Conservation (phyloP, 352 stramenopile genomes). For the Elongisporangium undulatum region DNA sequence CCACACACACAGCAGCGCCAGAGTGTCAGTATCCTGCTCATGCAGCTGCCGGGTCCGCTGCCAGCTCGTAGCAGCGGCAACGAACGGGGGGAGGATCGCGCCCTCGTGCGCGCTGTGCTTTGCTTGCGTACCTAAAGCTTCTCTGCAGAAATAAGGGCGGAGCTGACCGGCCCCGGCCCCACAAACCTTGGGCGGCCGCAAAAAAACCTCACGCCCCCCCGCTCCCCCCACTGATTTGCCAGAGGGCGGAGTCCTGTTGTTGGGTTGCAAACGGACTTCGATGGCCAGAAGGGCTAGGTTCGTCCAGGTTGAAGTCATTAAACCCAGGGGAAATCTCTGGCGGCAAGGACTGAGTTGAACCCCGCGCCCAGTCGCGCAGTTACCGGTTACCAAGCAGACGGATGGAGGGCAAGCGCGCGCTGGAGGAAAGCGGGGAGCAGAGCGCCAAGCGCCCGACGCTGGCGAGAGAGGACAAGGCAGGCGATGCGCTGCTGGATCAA, state of each 20-base stretch:
- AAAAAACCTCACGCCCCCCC: neutral
- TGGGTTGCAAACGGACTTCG: neutral
- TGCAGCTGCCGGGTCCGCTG: neutral
- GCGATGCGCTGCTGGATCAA: constrained; percentile 18
- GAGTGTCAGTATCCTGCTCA: neutral
- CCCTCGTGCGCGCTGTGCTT: neutral
- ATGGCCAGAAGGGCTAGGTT: neutral
- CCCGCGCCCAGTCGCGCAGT: neutral
- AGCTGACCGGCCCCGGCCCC: neutral
- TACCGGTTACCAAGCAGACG: neutral
- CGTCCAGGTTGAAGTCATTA: neutral
- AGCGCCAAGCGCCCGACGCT: neutral
- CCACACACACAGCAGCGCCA: neutral
- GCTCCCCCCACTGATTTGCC: neutral
- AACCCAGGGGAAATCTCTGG: constrained; percentile 2
- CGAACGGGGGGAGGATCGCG: neutral
- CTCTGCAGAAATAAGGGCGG: neutral
- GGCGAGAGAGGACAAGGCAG: neutral
- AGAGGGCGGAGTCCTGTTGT: neutral
- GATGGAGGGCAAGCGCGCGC: neutral
- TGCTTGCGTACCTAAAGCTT: neutral
- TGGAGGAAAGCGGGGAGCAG: neutral
- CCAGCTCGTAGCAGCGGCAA: neutral
- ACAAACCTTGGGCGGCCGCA: neutral
- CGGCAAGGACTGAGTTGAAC: constrained; percentile 2